Evolutionary conservation across 2,329 filamentous ascomycete genomes (phyloP), one percentile per base, ranked within the genome.

Genomic region (Aspergillus fumigatus): DNA sequence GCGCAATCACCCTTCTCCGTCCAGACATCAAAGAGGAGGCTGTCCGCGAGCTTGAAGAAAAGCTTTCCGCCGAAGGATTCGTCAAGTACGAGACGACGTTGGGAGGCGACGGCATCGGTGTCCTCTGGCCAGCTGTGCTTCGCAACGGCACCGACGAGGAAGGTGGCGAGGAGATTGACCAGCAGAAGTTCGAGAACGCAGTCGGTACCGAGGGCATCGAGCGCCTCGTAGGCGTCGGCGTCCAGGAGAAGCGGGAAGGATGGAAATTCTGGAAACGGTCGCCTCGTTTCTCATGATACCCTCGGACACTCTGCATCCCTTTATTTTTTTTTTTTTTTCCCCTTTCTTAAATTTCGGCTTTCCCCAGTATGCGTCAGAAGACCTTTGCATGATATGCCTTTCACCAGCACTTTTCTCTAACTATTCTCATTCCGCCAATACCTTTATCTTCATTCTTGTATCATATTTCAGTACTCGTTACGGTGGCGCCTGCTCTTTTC

Each of bases 51-150:
- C 77, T 97, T 17, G 85, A 93, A 63, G 70, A 78, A 41, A 84
- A 85, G 59, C 82, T 93, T 2, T 78, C 83, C 3, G 74, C 79
- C 0, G 89, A 92, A 67, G 89, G 89, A 1, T 99, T 94, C 71
- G 82, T 85, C 65, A 88, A 88, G 65, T 97, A 96, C 67, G 85
- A 92, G 73, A 94, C 92, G 0, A 97, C 90, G 0, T 83, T 99
- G 0, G 94, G 92, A 3, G 92, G 93, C 41, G 90, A 97, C 67
- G 94, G 94, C 11, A 90, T 99, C 1, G 94, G 94, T 40, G 91
- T 99, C 1, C 82, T 99, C 4, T 96, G 90, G 86, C 94, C 94
- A 0, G 94, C 94, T 0, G 88, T 97, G 0, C 79, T 97, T 26
- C 90, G 90, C 71, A 96, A 95, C 59, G 90, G 88, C 5, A 85